Conservation (phyloP, 331 rosid species). For the Quercus phellos region DNA sequence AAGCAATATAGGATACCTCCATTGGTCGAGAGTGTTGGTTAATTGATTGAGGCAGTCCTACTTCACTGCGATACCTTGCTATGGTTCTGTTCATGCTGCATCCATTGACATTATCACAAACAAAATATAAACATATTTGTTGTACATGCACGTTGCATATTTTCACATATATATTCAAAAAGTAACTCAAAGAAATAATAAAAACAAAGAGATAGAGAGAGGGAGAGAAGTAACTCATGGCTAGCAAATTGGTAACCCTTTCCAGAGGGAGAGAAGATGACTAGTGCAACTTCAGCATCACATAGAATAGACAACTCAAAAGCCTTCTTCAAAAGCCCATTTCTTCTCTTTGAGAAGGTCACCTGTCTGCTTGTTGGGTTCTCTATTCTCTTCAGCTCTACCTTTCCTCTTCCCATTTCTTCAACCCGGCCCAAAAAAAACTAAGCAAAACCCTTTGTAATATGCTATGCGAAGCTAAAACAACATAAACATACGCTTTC, state of each 20-base stretch:
- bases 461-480: background rate
- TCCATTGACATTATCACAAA: background rate
- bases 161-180: background rate
- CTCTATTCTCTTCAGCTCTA: slow-evolving; percentile 53
- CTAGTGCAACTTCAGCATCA: slow-evolving; percentile 44
- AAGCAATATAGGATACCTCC: background rate
- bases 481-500: background rate
- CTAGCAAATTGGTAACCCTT: slow-evolving; percentile 38
- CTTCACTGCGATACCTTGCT: slow-evolving; percentile 29
- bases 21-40: slow-evolving; percentile 13
- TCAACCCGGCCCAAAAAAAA: background rate
- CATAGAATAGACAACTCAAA: slow-evolving; percentile 47
- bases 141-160: background rate
- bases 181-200: background rate
- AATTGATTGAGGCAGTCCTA: slow-evolving; percentile 28
- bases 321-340: slow-evolving; percentile 52
- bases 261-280: slow-evolving; percentile 46
- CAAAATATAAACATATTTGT: background rate
- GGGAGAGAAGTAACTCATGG: slow-evolving; percentile 32
- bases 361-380: slow-evolving; percentile 44
- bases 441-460: background rate
- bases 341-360: slow-evolving; percentile 49
- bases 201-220: background rate
- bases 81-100: slow-evolving; percentile 46
- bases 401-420: slow-evolving; percentile 54